Conservation (phyloP, 2,329 filamentous ascomycete species). For the Colletotrichum cuscutae region DNA sequence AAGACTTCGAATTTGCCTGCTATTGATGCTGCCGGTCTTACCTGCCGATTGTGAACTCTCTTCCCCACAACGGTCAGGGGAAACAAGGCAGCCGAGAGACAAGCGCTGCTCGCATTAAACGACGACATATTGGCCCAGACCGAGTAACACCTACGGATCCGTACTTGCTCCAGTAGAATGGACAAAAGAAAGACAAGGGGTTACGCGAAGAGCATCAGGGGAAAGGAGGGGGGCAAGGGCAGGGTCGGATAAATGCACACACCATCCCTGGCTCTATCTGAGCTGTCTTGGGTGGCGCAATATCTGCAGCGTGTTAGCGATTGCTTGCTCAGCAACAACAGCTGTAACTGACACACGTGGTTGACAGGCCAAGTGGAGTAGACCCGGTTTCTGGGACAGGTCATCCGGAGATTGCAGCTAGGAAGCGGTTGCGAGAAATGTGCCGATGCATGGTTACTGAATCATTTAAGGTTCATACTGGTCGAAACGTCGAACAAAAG, state of each 20-base stretch:
- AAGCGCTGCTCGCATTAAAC: neutral
- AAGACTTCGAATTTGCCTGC: neutral
- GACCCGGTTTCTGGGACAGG: neutral
- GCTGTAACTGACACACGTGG: slow-evolving; percentile 8
- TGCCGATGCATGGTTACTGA: slow-evolving; percentile 20
- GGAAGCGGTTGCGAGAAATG: neutral
- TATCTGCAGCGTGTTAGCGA: slow-evolving; percentile 16
- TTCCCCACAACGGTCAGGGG: slow-evolving; percentile 24
- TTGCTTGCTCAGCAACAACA: slow-evolving; percentile 13
- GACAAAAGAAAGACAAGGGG: neutral
- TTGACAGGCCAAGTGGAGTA: slow-evolving; percentile 9
- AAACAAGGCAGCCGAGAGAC: slow-evolving; percentile 1
- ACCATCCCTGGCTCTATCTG: neutral
- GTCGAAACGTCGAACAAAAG: neutral
- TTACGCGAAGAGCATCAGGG: neutral
- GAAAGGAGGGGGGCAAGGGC: neutral
- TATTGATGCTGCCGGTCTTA: neutral
- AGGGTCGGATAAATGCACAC: neutral
- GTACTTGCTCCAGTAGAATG: neutral
- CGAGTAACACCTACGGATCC: neutral
- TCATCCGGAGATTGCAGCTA: slow-evolving; percentile 17
- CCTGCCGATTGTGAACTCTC: slow-evolving; percentile 5
- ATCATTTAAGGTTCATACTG: slow-evolving; percentile 13
- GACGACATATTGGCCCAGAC: slow-evolving; percentile 6
- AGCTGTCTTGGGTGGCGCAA: slow-evolving; percentile 12